These are phyloP conservation scores for Lactuca saligna DNA, from an alignment of 129 eudicot genomes.

Conservation along the genomic window DNA sequence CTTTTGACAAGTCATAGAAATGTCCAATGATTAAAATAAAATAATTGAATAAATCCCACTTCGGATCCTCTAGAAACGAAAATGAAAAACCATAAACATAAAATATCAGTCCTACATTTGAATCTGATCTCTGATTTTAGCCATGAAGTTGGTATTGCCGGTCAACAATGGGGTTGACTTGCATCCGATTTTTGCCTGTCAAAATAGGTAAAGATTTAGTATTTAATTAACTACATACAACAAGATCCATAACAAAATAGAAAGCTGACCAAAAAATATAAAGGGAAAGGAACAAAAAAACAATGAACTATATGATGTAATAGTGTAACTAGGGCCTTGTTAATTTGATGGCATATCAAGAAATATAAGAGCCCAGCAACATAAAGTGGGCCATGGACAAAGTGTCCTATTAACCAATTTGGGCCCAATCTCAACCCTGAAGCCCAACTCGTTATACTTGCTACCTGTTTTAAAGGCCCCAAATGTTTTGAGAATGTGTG, in stretches of 20 bases:
- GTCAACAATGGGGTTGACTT: slow-evolving; percentile 2
- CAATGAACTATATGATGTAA: too few relatives aligned
- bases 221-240: background rate
- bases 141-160: background rate
- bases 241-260: background rate
- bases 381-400: too few relatives aligned
- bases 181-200: background rate
- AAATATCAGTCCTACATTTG: background rate
- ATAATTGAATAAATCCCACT: background rate
- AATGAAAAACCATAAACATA: background rate
- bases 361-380: background rate
- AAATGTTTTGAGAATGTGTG: too few relatives aligned
- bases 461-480: too few relatives aligned
- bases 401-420: background rate
- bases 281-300: background rate
- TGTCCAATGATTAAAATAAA: background rate
- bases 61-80: background rate
- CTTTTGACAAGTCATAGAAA: slow-evolving; percentile 2
- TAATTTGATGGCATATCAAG: background rate
- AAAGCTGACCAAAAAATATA: slow-evolving; percentile 8
- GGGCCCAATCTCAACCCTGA: background rate
- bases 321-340: slow-evolving; percentile 12
- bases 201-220: background rate
- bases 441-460: background rate
- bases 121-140: background rate